phyloP scores from a whole-genome alignment of 768 basidiomycete species.

The Phylloporus scabripes region DNA sequence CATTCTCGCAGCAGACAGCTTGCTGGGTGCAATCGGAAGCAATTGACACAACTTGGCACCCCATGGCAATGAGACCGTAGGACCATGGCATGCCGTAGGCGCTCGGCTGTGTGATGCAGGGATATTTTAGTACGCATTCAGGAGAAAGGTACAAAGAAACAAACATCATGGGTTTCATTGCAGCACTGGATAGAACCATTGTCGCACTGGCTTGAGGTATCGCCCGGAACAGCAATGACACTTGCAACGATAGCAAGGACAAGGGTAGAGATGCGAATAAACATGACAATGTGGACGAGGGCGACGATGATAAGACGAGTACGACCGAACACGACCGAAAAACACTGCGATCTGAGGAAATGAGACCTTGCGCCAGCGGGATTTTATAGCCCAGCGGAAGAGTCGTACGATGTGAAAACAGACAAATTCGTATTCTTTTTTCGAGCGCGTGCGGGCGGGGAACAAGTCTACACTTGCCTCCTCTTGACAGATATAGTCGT shows the following conservation, averaged over 20 bases:
- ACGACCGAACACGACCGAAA: not conserved
- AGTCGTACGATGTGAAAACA: conserved; percentile 8
- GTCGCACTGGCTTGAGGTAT: conserved; percentile 8
- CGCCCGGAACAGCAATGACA: conserved; percentile 2
- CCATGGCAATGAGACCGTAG: not conserved
- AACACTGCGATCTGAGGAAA: not conserved
- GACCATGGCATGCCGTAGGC: not conserved
- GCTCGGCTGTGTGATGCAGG: not conserved
- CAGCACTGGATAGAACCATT: conserved; percentile 11
- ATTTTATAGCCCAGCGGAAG: conserved; percentile 12
- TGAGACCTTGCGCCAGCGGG: not conserved
- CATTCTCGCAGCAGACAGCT: conserved; percentile 10
- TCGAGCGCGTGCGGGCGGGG: conserved; percentile 5
- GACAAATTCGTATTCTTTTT: conserved; percentile 10
- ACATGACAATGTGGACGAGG: conserved; percentile 8
- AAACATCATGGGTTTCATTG: not conserved
- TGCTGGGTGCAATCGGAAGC: not conserved
- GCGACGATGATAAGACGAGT: not conserved
- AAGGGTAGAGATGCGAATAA: conserved; percentile 7
- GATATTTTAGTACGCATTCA: not conserved
- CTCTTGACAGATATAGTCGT: conserved; percentile 11
- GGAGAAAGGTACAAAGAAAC: not conserved
- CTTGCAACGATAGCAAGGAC: conserved; percentile 11
- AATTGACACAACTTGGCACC: not conserved
- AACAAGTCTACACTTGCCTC: not conserved